Percentiles rank a stretch among this genome's conserved stretches.
These are phyloP conservation scores for Eutrema salsugineum DNA, from an alignment of 441 rosid species.

Conservation along the genomic window DNA sequence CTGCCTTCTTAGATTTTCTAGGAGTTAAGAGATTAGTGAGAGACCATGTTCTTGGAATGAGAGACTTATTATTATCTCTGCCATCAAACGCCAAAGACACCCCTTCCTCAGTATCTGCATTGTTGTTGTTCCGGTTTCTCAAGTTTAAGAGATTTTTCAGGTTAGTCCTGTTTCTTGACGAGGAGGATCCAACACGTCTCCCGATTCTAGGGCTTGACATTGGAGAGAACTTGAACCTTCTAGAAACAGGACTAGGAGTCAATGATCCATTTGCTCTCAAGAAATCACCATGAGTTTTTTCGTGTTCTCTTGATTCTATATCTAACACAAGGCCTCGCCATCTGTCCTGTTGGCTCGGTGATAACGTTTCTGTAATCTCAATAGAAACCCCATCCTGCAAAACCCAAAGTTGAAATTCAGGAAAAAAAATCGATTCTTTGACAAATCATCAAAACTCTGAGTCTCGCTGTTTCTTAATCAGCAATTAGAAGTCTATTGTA, in stretches of 20 bases:
- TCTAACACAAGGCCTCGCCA: constrained; percentile 13
- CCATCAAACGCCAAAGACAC: constrained; percentile 54
- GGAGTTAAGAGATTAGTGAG: constrained; percentile 67
- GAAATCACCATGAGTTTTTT: neutral
- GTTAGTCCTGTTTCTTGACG: constrained; percentile 44
- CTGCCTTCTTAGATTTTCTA: constrained; percentile 41
- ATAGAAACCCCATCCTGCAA: constrained; percentile 41
- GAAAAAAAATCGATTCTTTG: neutral
- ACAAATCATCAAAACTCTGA: neutral
- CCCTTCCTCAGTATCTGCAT: constrained; percentile 79
- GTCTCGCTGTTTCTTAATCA: neutral
- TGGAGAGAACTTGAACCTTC: constrained; percentile 22
- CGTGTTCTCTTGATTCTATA: constrained; percentile 14
- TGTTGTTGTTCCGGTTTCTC: constrained; percentile 44
- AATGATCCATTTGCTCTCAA: constrained; percentile 3
- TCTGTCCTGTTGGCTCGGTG: constrained; percentile 27
- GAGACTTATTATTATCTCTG: constrained; percentile 45
- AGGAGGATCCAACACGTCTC: constrained; percentile 37
- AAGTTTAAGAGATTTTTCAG: constrained; percentile 56
- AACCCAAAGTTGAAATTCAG: neutral
- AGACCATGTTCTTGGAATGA: constrained; percentile 63
- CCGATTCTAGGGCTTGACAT: constrained; percentile 53
- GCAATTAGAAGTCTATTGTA: too few relatives aligned
- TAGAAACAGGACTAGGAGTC: constrained; percentile 14
- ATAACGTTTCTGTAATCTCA: constrained; percentile 66